Evolutionary conservation across 1,284 basidiomycete species (phyloP), one percentile per base, ranked within the genome.

Genomic region (Mycena sp.): DNA sequence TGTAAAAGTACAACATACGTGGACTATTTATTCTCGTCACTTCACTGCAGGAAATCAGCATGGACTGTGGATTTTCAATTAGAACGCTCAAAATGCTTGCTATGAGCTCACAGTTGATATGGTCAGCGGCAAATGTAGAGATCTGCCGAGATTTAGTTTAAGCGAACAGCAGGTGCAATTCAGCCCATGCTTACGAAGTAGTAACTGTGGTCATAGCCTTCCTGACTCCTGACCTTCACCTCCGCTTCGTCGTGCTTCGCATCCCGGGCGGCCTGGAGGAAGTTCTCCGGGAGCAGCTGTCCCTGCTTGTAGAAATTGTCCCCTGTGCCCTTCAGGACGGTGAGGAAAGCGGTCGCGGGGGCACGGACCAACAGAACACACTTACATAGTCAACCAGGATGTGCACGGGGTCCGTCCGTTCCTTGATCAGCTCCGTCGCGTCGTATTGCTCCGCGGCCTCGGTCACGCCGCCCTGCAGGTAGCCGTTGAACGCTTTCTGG

Each of bases 191-290:
- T 7, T 40, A 95, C 94, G 72, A 97, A 97, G 78, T 90, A 97
- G 77, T 96, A 96, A 64, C 87, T 89, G 77, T 99, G 97, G 75
- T 99, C 96, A 74, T 98, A 99, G 11, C 90, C 95, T 51, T 93
- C 91, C 61, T 97, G 94, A 67, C 87, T 83, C 66, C 93, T 84
- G 19, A 98, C 89, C 54, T 87, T 81, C 10, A 98, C 92, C 73
- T 93, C 87, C n/a, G 86, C 82, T 67, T 91, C 87, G 52, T 88
- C 86, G 69, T 92, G 87, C 1, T 92, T 92, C 9, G 87, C 85
- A 58, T 87, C 84, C 59, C 90, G 82, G 2, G 93, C 91, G 0
- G 91, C 93, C 69, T 88, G 86, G 60, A 92, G 77, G 74, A 99
- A 94, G 72, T 92, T 90, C 74, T 98, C 94, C 0, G 97, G 97